phyloP scores from a whole-genome alignment of 768 basidiomycete genomes.

The Trametopsis cervina region DNA sequence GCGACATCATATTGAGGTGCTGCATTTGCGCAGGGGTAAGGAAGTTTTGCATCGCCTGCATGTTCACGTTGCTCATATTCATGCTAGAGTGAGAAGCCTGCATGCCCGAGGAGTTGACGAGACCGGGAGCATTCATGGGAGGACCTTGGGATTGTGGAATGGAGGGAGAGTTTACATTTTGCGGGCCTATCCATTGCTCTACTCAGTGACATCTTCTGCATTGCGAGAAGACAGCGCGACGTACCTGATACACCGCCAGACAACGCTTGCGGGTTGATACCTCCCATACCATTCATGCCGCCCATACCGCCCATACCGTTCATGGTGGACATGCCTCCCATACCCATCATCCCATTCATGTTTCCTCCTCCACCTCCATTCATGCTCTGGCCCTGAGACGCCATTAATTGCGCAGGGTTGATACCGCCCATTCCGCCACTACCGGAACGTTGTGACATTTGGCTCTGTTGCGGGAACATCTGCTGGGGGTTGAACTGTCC shows the following conservation, averaged over 20 bases:
- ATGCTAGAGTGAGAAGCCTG: conserved; percentile 18
- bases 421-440: conserved; percentile 4
- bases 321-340: conserved; percentile 19
- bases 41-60: conserved; percentile 13
- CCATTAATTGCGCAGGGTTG: conserved; percentile 20
- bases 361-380: conserved; percentile 14
- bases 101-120: conserved; percentile 4
- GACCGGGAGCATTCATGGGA: conserved; percentile 1
- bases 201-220: background rate
- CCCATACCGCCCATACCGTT: conserved; percentile 21
- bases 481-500: conserved; percentile 6
- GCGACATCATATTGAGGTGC: conserved; percentile 24
- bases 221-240: background rate
- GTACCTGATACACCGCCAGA: background rate
- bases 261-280: conserved; percentile 19
- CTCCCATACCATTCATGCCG: conserved; percentile 13
- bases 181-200: conserved; percentile 2
- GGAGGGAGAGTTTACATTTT: background rate
- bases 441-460: background rate
- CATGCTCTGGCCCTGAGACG: conserved; percentile 17
- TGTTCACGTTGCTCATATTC: conserved; percentile 7
- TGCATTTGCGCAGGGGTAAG: conserved; percentile 16
- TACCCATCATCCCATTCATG: conserved; percentile 18
- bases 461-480: conserved; percentile 4
- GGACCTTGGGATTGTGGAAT: background rate